These are phyloP conservation scores for Nothophaeocryptopus gaeumannii DNA, from an alignment of 2,329 filamentous ascomycete genomes.

Conservation along the genomic window DNA sequence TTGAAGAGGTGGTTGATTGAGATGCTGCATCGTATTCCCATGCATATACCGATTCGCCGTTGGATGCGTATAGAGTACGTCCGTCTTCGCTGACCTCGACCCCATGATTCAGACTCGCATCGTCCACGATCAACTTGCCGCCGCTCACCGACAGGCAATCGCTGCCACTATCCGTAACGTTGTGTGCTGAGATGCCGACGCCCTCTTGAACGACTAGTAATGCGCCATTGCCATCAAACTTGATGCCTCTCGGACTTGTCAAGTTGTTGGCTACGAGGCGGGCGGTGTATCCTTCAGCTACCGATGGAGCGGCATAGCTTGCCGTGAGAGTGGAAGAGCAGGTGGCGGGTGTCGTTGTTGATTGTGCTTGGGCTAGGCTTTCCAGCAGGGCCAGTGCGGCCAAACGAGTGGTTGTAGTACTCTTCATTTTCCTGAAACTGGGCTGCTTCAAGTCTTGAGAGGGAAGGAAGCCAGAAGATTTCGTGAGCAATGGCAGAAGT, in stretches of 20 bases:
- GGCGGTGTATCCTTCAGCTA: slow-evolving; percentile 43
- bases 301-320: slow-evolving; percentile 39
- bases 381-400: neutral
- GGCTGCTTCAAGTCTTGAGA: no score
- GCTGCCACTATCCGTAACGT: slow-evolving; percentile 22
- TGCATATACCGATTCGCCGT: slow-evolving; percentile 56
- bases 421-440: no score
- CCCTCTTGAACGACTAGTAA: slow-evolving; percentile 50
- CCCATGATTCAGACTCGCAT: slow-evolving; percentile 50
- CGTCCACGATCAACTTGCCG: slow-evolving; percentile 28
- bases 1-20: slow-evolving; percentile 46
- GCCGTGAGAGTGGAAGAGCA: slow-evolving; percentile 40
- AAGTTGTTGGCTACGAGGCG: slow-evolving; percentile 48
- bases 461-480: no score
- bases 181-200: slow-evolving; percentile 26
- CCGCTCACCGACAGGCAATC: slow-evolving; percentile 26
- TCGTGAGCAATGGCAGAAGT: no score
- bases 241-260: slow-evolving; percentile 45
- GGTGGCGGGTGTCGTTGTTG: slow-evolving; percentile 9
- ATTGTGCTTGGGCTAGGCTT: slow-evolving; percentile 7
- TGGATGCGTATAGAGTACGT: slow-evolving; percentile 55
- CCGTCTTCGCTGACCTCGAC: slow-evolving; percentile 49
- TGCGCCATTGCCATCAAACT: slow-evolving; percentile 48
- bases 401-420: no score
- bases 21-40: slow-evolving; percentile 58